Conservation (phyloP, 2,329 filamentous ascomycete species). For the Ophiocordyceps camponoti-floridani region DNA sequence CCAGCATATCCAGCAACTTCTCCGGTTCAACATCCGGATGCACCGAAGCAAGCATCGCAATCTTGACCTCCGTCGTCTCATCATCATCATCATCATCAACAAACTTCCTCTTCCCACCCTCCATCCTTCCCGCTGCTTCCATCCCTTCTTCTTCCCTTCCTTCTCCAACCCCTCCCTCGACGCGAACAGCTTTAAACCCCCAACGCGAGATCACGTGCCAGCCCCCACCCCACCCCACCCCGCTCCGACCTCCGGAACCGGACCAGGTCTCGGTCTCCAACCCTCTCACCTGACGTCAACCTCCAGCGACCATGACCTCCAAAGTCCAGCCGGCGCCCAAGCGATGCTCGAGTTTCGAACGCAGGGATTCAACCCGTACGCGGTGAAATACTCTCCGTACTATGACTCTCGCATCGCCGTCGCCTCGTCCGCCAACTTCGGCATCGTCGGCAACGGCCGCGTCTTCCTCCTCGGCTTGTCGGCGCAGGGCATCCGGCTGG, state of each 20-base stretch:
- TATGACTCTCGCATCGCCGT: slow-evolving; percentile 90
- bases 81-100: slow-evolving; percentile 28
- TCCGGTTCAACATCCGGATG: slow-evolving; percentile 46
- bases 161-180: too few species aligned
- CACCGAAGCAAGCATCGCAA: slow-evolving; percentile 68
- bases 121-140: slow-evolving; percentile 23
- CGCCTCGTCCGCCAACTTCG: slow-evolving; percentile 83
- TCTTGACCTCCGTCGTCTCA: slow-evolving; percentile 76
- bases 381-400: slow-evolving; percentile 96
- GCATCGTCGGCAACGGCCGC: slow-evolving; percentile 87
- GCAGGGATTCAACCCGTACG: slow-evolving; percentile 86
- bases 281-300: too few species aligned
- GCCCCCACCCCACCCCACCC: too few species aligned
- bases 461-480: slow-evolving; percentile 74
- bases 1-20: slow-evolving; percentile 57
- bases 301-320: slow-evolving; percentile 14
- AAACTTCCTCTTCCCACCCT: slow-evolving; percentile 33
- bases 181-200: too few species aligned
- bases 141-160: too few species aligned
- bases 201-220: too few species aligned
- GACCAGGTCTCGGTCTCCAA: too few species aligned
- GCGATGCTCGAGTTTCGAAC: slow-evolving; percentile 90
- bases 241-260: background rate
- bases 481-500: slow-evolving; percentile 62
- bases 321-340: too few species aligned